A percentile compares a stretch with the other conserved stretches of the same genome.
Conservation (phyloP, 1,284 basidiomycete species). For the Anthracocystis walkeri region DNA sequence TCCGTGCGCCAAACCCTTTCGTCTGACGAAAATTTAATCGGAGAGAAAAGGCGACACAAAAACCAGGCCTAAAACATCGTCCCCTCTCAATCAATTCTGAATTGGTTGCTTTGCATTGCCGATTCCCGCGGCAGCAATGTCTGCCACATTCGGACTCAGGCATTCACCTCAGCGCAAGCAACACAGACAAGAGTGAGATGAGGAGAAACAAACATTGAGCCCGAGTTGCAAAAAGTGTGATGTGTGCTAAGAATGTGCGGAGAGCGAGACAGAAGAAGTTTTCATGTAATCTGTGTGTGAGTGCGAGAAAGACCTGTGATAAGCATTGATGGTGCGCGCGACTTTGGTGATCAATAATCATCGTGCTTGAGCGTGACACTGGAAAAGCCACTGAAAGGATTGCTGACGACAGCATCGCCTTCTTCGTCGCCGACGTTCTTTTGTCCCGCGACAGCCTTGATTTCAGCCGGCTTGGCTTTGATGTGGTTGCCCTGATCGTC, state of each 20-base stretch:
- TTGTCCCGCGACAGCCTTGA: slow-evolving; percentile 61
- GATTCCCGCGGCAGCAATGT: no score
- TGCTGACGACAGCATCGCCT: slow-evolving; percentile 64
- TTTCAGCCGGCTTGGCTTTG: slow-evolving; percentile 72
- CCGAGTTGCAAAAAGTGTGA: no score
- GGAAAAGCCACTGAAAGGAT: slow-evolving; percentile 65
- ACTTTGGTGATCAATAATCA: slow-evolving; percentile 39
- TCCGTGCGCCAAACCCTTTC: slow-evolving; percentile 2
- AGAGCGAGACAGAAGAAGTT: no score
- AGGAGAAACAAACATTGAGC: no score
- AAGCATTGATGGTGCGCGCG: no score
- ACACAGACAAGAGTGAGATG: no score
- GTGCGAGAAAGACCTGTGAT: no score
- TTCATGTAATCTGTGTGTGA: no score
- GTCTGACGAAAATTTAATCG: neutral
- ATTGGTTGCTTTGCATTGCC: no score
- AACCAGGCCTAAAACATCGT: neutral
- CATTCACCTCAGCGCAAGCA: no score
- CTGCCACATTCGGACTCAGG: no score
- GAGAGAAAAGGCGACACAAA: neutral
- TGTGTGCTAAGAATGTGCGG: no score
- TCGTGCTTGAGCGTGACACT: slow-evolving; percentile 59
- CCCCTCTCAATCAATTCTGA: neutral
- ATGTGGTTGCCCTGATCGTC: slow-evolving; percentile 72
- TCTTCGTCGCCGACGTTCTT: slow-evolving; percentile 63